Evolutionary conservation across 2,329 filamentous ascomycete species (phyloP).

Genomic region (Orbilia brochopaga): DNA sequence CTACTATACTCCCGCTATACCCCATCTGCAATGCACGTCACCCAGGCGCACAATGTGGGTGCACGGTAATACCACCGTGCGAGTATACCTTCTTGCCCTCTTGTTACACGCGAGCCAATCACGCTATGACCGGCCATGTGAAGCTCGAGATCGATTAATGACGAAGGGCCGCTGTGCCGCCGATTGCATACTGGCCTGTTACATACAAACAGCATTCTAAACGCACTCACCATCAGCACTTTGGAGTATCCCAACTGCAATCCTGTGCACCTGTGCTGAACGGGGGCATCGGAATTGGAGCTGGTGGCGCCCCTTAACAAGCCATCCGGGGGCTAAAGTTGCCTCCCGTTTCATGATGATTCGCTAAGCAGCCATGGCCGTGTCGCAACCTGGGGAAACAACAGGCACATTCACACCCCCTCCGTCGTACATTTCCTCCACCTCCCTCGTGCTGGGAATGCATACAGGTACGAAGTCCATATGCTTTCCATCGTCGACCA

Average conservation of each 20-base stretch:
- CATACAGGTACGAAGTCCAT: not conserved
- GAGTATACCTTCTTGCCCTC: no score
- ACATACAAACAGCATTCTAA: not conserved
- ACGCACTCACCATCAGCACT: no score
- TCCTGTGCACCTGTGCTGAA: no score
- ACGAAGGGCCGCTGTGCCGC: not conserved
- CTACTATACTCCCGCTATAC: no score
- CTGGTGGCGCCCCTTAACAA: no score
- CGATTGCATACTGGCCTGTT: not conserved
- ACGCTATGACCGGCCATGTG: not conserved
- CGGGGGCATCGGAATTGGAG: slow-evolving; percentile 3
- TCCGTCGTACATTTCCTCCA: not conserved
- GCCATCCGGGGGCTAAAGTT: slow-evolving; percentile 3
- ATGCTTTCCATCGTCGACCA: not conserved
- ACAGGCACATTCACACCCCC: slow-evolving; percentile 2
- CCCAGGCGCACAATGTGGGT: slow-evolving; percentile 6
- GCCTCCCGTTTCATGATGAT: slow-evolving; percentile 46
- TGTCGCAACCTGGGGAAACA: slow-evolving; percentile 11
- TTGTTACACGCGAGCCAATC: slow-evolving; percentile 10
- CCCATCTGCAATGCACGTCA: slow-evolving; percentile 30
- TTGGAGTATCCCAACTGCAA: no score
- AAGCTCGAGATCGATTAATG: not conserved
- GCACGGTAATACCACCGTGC: no score
- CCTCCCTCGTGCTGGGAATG: not conserved
- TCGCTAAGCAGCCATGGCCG: slow-evolving; percentile 23